phyloP scores from a whole-genome alignment of 176 grass and related monocot species.

The Pontederia crassipes region DNA sequence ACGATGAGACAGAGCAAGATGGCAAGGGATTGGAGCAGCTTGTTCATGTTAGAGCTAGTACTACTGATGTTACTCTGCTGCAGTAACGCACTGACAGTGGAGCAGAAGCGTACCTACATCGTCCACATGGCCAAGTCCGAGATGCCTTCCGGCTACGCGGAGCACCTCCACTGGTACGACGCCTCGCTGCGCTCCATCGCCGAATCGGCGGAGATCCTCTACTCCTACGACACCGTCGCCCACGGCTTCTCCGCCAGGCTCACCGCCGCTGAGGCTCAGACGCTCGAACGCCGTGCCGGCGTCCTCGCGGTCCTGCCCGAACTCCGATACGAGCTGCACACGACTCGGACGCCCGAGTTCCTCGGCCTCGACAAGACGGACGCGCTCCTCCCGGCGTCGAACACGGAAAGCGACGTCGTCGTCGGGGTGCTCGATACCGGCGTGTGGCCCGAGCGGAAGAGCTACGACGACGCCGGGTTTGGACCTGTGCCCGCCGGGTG shows the following conservation, averaged over 20 bases:
- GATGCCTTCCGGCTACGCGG: slow-evolving; percentile 49
- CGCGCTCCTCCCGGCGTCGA: slow-evolving; percentile 38
- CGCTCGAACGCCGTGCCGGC: slow-evolving; percentile 21
- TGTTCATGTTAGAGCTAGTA: background rate
- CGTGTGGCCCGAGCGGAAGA: slow-evolving; percentile 73
- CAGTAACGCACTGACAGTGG: slow-evolving; percentile 3
- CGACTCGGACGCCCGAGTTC: slow-evolving; percentile 90
- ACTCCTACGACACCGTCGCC: slow-evolving; percentile 60
- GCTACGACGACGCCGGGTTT: slow-evolving; percentile 63
- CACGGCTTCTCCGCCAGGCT: slow-evolving; percentile 83
- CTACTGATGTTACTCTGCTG: background rate
- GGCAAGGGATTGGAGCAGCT: background rate
- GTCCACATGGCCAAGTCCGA: slow-evolving; percentile 80
- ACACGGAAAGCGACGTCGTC: slow-evolving; percentile 44
- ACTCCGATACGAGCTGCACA: slow-evolving; percentile 64
- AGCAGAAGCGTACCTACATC: slow-evolving; percentile 50
- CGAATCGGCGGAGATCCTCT: slow-evolving; percentile 43
- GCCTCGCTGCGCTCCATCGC: slow-evolving; percentile 62
- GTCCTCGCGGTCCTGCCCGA: slow-evolving; percentile 67
- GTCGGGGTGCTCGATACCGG: slow-evolving; percentile 81
- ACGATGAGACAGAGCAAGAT: no score
- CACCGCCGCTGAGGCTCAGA: slow-evolving; percentile 34
- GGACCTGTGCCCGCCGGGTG: slow-evolving; percentile 40
- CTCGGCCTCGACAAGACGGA: slow-evolving; percentile 42
- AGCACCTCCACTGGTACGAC: slow-evolving; percentile 81